Conservation (phyloP, 768 basidiomycete species). For the Lanmaoa pseudosensibilis region DNA sequence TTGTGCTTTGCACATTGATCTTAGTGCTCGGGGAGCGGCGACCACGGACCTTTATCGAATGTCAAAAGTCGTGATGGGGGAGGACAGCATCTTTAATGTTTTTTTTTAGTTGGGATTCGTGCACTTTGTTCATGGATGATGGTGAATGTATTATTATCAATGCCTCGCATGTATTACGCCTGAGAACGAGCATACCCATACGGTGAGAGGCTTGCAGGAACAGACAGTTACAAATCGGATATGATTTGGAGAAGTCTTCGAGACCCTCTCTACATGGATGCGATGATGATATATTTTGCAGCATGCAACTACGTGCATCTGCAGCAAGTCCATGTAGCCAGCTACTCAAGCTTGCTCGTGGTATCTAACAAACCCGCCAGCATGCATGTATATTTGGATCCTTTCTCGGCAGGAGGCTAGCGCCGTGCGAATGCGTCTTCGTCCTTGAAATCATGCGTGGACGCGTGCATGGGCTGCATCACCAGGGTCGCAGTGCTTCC, state of each 20-base stretch:
- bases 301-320: conserved; percentile 9
- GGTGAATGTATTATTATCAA: neutral
- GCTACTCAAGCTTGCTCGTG: conserved; percentile 30
- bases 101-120: neutral
- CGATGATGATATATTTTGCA: conserved; percentile 3
- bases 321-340: conserved; percentile 32
- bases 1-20: conserved; percentile 6
- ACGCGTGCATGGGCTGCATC: conserved; percentile 30
- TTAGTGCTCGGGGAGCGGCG: conserved; percentile 1
- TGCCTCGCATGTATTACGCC: neutral
- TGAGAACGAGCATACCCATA: neutral
- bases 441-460: conserved; percentile 19
- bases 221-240: conserved; percentile 4
- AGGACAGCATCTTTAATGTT: neutral
- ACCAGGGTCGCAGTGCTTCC: conserved; percentile 28
- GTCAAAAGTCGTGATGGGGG: neutral
- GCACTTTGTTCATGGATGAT: neutral
- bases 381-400: neutral
- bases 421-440: conserved; percentile 21
- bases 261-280: neutral
- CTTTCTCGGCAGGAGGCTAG: neutral
- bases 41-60: neutral
- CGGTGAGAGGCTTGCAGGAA: neutral
- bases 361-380: conserved; percentile 8
- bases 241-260: neutral